phyloP scores from a whole-genome alignment of 768 basidiomycete genomes.

The Clitopilus hobsonii region DNA sequence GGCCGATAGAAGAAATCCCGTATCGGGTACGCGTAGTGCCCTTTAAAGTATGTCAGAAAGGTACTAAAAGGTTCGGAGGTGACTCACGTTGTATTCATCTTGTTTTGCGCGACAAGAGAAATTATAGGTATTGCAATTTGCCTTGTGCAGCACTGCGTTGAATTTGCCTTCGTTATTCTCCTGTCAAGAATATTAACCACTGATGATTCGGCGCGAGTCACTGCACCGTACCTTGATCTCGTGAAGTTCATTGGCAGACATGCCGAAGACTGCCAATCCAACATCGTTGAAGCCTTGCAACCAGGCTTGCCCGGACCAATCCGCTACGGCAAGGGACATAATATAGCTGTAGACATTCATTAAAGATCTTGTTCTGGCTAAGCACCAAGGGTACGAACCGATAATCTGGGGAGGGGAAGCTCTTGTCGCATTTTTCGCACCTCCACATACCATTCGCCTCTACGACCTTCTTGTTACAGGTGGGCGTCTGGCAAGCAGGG shows the following conservation, averaged over 20 bases:
- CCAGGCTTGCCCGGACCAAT: conserved; percentile 88
- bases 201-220: conserved; percentile 1
- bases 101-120: conserved; percentile 85
- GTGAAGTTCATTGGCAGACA: conserved; percentile 73
- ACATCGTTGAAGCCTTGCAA: conserved; percentile 94
- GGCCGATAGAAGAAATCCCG: conserved; percentile 63
- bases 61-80: not conserved
- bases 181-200: conserved; percentile 25
- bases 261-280: conserved; percentile 71
- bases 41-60: conserved; percentile 31
- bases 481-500: conserved; percentile 77
- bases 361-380: not conserved
- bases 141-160: conserved; percentile 53
- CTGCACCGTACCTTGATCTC: conserved; percentile 53
- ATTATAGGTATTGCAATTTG: conserved; percentile 69
- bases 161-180: conserved; percentile 56
- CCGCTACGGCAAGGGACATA: conserved; percentile 82
- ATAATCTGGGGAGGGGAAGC: conserved; percentile 66
- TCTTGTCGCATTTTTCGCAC: conserved; percentile 89
- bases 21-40: conserved; percentile 82
- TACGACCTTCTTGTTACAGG: conserved; percentile 88
- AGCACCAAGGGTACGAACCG: conserved; percentile 50
- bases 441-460: conserved; percentile 70
- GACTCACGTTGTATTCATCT: conserved; percentile 77
- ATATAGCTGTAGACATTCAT: conserved; percentile 51